Evolutionary conservation across 345 rosid genomes (phyloP).

Genomic region (Pistacia integerrima): DNA sequence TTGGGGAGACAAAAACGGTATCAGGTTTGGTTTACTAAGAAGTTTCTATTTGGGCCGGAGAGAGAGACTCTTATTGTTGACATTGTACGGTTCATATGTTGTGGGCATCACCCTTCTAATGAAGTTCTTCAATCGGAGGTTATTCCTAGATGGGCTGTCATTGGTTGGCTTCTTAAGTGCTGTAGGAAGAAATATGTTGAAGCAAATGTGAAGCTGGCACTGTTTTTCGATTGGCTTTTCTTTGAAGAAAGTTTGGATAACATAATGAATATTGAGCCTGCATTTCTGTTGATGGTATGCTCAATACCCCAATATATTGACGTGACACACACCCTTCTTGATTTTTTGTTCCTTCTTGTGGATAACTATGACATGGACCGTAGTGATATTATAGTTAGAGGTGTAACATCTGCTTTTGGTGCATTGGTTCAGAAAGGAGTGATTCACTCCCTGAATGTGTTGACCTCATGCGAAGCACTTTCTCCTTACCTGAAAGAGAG

Average conservation of each 20-base stretch:
- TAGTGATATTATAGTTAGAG: conserved; percentile 39
- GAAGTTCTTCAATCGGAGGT: conserved; percentile 59
- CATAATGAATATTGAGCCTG: conserved; percentile 92
- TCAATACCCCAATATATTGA: conserved; percentile 67
- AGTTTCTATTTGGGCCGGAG: conserved; percentile 53
- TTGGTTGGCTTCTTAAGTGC: conserved; percentile 71
- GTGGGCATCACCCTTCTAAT: conserved; percentile 68
- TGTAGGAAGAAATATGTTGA: conserved; percentile 57
- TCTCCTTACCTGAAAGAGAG: conserved; percentile 54
- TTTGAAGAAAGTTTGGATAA: conserved; percentile 65
- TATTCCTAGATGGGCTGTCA: conserved; percentile 84
- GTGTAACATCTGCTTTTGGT: conserved; percentile 61
- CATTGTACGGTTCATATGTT: conserved; percentile 73
- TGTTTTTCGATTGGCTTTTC: conserved; percentile 89
- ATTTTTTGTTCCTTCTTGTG: conserved; percentile 66
- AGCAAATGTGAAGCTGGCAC: conserved; percentile 63
- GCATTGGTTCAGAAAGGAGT: conserved; percentile 66
- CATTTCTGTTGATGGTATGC: conserved; percentile 68
- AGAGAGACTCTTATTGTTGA: conserved; percentile 66
- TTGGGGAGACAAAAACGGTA: conserved; percentile 74
- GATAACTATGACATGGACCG: conserved; percentile 63
- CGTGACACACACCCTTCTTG: conserved; percentile 70
- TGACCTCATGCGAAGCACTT: conserved; percentile 42
- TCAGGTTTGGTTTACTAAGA: conserved; percentile 75
- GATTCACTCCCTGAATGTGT: conserved; percentile 48